Evolutionary conservation across 1,284 basidiomycete species (phyloP), one percentile per base, ranked within the genome.

Genomic region (Termitomyces sp.): DNA sequence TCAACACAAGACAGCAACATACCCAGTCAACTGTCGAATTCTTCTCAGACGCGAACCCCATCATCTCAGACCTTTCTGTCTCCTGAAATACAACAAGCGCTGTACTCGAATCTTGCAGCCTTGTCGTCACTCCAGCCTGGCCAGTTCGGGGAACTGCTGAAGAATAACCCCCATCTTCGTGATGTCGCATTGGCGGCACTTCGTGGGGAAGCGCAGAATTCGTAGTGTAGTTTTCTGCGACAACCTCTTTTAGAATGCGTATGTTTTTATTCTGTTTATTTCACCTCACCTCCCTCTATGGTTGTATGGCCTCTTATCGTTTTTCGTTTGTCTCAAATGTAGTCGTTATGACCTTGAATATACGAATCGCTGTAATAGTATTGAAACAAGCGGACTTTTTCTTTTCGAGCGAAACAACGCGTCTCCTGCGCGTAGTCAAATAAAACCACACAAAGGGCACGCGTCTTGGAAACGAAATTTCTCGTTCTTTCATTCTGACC

Each of bases 71-170:
- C 50, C 7, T 12, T 52, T n/a, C 49, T 51, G 39, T 48, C 51
- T 24, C 52, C 58, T 51, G 54, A 50, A 26, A 50, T 57, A 31
- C 60, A 58, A 44, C 59, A 63, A 49, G 57, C 44, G 28, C 55
- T 60, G 24, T 58, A 59, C 51, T 65, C 60, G 45, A 64, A 70
- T 59, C 61, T 72, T 7, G 59, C 65, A 43, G 61, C 68, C 3
- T 53, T 75, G 28, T 65, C 71, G n/a, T 61, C 65, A 40, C 55
- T 73, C 43, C 64, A 69, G 28, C 67, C 68, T 12, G 54, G 61
- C 12, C 69, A 73, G 53, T 64, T 73, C n/a, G 62, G 65, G 12
- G 68, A 71, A 15, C 59, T 72, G 33, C 56, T 74, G 33, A 64
- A 66, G 12, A 65, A 64, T 36, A 71, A 76, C 55, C 66, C 72